Conservation (phyloP, 2,329 filamentous ascomycete genomes). For the Neobulgaria alba region DNA sequence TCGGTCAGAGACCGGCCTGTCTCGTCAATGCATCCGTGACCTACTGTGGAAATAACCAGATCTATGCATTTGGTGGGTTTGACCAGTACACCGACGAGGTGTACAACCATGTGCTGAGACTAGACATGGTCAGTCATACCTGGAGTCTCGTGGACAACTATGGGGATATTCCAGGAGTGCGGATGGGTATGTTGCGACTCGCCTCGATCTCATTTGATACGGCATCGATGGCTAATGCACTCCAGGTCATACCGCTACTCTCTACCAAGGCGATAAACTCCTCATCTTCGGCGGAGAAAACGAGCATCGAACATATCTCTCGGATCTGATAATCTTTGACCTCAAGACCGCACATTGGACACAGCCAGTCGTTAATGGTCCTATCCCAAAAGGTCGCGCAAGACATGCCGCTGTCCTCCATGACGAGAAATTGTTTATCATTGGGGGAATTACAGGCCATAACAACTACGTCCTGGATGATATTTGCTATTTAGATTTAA, state of each 20-base stretch:
- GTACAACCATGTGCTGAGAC: conserved; percentile 89
- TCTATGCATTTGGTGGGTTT: conserved; percentile 96
- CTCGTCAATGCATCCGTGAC: conserved; percentile 97
- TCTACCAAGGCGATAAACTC: conserved; percentile 92
- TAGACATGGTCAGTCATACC: conserved; percentile 80
- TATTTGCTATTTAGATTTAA: conserved; percentile 91
- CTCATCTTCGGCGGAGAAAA: conserved; percentile 97
- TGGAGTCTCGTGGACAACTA: conserved; percentile 98
- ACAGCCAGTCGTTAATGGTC: conserved; percentile 77
- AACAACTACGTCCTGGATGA: conserved; percentile 91
- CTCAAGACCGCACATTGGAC: conserved; percentile 93
- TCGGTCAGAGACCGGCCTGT: conserved; percentile 79
- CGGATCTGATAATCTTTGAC: conserved; percentile 93
- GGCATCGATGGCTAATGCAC: conserved; percentile 1
- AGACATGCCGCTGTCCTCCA: conserved; percentile 86
- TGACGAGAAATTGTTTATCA: conserved; percentile 92
- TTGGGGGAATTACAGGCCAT: conserved; percentile 90
- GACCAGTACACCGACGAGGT: conserved; percentile 98
- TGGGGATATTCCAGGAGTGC: conserved; percentile 91
- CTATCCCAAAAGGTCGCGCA: conserved; percentile 80
- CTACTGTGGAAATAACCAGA: conserved; percentile 95
- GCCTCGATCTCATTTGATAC: not conserved
- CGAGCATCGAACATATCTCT: conserved; percentile 90
- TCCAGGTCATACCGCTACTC: conserved; percentile 81
- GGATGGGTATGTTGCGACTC: conserved; percentile 64